Evolutionary conservation across 306 rosid genomes (phyloP).

Genomic region (Citrullus amarus): DNA sequence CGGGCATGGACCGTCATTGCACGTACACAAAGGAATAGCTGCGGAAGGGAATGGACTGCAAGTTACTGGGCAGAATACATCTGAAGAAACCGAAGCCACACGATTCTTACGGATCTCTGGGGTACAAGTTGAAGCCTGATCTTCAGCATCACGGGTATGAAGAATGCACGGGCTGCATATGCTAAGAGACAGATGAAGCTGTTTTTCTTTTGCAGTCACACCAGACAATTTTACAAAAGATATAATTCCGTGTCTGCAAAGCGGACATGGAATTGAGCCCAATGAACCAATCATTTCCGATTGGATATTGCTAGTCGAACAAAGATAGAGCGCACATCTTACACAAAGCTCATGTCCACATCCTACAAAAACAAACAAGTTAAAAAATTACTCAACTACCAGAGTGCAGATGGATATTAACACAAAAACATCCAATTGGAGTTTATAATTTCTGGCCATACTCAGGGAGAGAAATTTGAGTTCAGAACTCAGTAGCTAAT

Average conservation of each 20-base stretch:
- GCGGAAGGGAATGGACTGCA: slow-evolving; percentile 91
- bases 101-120: slow-evolving; percentile 62
- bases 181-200: slow-evolving; percentile 42
- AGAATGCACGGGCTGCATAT: slow-evolving; percentile 85
- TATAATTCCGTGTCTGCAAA: slow-evolving; percentile 70
- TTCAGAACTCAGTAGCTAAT: neutral
- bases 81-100: slow-evolving; percentile 79
- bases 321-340: slow-evolving; percentile 86
- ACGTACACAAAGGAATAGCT: slow-evolving; percentile 74
- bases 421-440: neutral
- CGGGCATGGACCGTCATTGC: slow-evolving; percentile 80
- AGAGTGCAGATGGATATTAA: neutral
- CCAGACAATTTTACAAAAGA: slow-evolving; percentile 68
- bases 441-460: neutral
- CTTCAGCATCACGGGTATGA: slow-evolving; percentile 40
- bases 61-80: slow-evolving; percentile 79
- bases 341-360: slow-evolving; percentile 87
- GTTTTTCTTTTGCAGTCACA: slow-evolving; percentile 54
- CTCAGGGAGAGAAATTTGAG: neutral
- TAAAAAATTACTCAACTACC: neutral
- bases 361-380: slow-evolving; percentile 37
- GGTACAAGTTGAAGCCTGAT: slow-evolving; percentile 41
- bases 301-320: slow-evolving; percentile 65
- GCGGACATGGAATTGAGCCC: slow-evolving; percentile 89
- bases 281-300: slow-evolving; percentile 47